phyloP scores from a whole-genome alignment of 345 rosid species.

The Populus euphratica region DNA sequence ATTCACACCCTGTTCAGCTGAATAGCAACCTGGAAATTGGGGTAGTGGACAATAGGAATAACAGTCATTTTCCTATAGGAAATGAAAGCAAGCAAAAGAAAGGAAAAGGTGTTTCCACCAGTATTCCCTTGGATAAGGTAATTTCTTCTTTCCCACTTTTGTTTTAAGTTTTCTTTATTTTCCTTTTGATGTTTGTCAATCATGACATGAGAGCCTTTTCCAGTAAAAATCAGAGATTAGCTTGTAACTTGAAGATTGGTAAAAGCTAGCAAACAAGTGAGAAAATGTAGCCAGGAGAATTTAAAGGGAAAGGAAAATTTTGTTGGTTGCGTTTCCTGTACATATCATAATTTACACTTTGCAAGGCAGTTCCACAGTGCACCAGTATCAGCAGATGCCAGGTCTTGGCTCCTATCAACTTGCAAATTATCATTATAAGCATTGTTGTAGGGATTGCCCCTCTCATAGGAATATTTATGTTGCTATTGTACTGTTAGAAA shows the following conservation, averaged over 20 bases:
- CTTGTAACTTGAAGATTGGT: neutral
- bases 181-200: neutral
- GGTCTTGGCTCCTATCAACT: neutral
- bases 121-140: slow-evolving; percentile 55
- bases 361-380: neutral
- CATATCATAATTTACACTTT: neutral
- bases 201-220: neutral
- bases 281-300: neutral
- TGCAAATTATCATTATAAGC: neutral
- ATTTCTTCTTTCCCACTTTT: neutral
- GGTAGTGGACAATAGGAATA: slow-evolving; percentile 26
- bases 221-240: neutral
- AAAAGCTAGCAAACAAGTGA: neutral
- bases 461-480: neutral
- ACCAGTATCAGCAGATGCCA: neutral
- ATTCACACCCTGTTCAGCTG: slow-evolving; percentile 26
- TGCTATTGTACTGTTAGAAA: neutral
- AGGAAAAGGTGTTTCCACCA: slow-evolving; percentile 37
- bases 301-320: neutral
- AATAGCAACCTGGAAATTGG: slow-evolving; percentile 46
- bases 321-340: neutral
- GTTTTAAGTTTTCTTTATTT: neutral
- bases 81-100: slow-evolving; percentile 49
- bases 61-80: slow-evolving; percentile 24
- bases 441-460: neutral